Evolutionary conservation across 768 basidiomycete genomes (phyloP), one percentile per base, ranked within the genome.

Genomic region (Gymnopilus junonius): DNA sequence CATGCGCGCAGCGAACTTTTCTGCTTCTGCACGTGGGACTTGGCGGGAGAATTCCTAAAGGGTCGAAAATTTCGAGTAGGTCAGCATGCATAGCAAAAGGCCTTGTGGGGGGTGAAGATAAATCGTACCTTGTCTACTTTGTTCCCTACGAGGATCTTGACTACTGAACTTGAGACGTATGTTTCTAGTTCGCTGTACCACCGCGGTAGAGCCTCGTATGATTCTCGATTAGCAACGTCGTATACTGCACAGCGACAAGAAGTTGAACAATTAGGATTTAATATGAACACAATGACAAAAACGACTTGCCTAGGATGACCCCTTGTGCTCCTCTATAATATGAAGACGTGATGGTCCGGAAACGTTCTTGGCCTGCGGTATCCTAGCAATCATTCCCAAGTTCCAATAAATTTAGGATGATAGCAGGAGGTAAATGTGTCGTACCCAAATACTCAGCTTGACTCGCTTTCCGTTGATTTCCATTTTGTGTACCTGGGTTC

Each of bases 391-490:
- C n/a, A n/a, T 14, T 25, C 40, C 39, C 20, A 17, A 23, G 17
- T 23, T 23, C 17, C 40, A 58, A 23, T 4, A 50, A 54, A 57
- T 23, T 34, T n/a, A 60, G 25, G 53, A 11, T 23, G 5, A 27
- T 27, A 21, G 50, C 37, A 53, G n/a, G n/a, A 21, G 32, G 29
- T 25, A n/a, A 76, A n/a, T n/a, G n/a, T n/a, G n/a, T n/a, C 90
- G 64, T 69, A 97, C 96, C 97, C 97, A 99, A 76, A 99, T 97
- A 59, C 92, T 95, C 17, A 99, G 80, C 78, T 98, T 99, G 67
- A 94, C 91, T 70, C 86, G 92, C 82, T 85, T 89, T 59, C 91
- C 88, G 56, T 88, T 87, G 53, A 93, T 82, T 23, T 91, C 88
- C 92, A 95, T 92, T 82, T 92, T 94, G 75, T 93, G 92, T 27